These are phyloP conservation scores for Melastoma malabathricum DNA, from an alignment of 345 rosid genomes.

Conservation along the genomic window DNA sequence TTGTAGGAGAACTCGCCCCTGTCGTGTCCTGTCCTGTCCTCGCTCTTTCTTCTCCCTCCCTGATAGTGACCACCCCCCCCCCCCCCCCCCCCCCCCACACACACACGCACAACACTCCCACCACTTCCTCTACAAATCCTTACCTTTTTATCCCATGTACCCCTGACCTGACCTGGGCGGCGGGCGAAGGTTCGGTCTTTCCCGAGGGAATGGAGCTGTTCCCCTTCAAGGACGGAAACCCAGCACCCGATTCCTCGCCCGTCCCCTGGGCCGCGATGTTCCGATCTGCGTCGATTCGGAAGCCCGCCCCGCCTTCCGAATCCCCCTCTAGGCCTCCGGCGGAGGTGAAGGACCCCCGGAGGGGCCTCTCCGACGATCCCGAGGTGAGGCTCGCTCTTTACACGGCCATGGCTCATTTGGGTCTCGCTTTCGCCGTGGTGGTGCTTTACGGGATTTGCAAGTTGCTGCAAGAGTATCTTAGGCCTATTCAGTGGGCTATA, in stretches of 20 bases:
- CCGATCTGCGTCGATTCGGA: conserved; percentile 65
- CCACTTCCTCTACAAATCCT: too few relatives aligned
- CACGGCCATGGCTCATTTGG: conserved; percentile 98
- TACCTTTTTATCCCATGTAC: too few relatives aligned
- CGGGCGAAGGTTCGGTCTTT: too few relatives aligned
- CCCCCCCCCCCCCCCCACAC: too few relatives aligned
- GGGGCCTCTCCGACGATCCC: conserved; percentile 41
- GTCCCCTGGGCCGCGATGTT: conserved; percentile 94
- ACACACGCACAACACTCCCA: too few relatives aligned
- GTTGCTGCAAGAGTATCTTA: conserved; percentile 68
- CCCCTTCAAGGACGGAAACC: conserved; percentile 50
- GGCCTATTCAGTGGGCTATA: conserved; percentile 95
- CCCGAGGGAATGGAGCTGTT: conserved; percentile 49
- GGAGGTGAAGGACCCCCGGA: conserved; percentile 6
- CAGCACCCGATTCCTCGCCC: conserved; percentile 32
- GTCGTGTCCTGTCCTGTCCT: too few relatives aligned
- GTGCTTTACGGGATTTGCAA: conserved; percentile 53
- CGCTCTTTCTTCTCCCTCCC: too few relatives aligned
- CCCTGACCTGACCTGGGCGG: too few relatives aligned
- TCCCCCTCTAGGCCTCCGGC: conserved; percentile 16
- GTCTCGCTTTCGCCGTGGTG: conserved; percentile 58
- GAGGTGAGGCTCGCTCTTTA: conserved; percentile 81
- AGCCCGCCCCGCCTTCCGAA: conserved; percentile 36
- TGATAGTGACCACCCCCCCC: too few relatives aligned
- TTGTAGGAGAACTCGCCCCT: too few relatives aligned